Percentiles rank a stretch among this genome's conserved stretches.
phyloP scores from a whole-genome alignment of 352 stramenopile genomes.

The Phytophthora constricta region DNA sequence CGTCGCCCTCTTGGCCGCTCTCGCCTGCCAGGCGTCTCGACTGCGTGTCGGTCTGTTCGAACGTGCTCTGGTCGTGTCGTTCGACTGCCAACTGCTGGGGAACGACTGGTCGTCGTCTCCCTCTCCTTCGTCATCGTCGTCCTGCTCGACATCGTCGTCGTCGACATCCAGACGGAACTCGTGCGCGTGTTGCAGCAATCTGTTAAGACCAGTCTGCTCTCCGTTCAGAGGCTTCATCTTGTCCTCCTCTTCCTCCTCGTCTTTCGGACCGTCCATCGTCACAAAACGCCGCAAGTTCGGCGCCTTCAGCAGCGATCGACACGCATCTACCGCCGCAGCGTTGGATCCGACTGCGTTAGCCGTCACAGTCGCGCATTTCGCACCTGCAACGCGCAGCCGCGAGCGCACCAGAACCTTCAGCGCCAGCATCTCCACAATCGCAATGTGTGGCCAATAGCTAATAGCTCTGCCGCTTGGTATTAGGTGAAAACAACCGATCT shows the following conservation, averaged over 20 bases:
- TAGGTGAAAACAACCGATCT: too few relatives aligned
- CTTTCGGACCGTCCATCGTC: slow-evolving; percentile 6
- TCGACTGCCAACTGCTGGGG: slow-evolving; percentile 5
- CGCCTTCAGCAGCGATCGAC: neutral
- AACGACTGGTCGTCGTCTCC: slow-evolving; percentile 19
- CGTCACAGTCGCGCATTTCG: neutral
- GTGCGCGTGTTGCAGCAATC: slow-evolving; percentile 70
- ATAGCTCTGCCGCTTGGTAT: too few relatives aligned
- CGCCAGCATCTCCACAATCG: slow-evolving; percentile 26
- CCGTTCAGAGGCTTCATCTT: slow-evolving; percentile 20
- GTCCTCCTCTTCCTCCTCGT: slow-evolving; percentile 28
- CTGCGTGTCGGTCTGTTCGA: slow-evolving; percentile 22
- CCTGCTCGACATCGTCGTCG: slow-evolving; percentile 18
- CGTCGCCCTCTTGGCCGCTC: slow-evolving; percentile 12
- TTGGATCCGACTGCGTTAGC: slow-evolving; percentile 9
- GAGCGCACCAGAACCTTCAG: slow-evolving; percentile 8
- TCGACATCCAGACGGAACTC: slow-evolving; percentile 58
- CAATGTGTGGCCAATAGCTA: slow-evolving; percentile 19
- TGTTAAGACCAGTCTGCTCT: slow-evolving; percentile 67
- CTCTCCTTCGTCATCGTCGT: slow-evolving; percentile 23
- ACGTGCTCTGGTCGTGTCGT: slow-evolving; percentile 12
- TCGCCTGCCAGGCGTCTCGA: slow-evolving; percentile 16
- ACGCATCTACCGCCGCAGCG: neutral
- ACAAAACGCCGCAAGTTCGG: slow-evolving; percentile 19
- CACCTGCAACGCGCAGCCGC: slow-evolving; percentile 5